Base-by-base conservation (phyloP, 139 green algal species). In the Chlorella sp. region DNA sequence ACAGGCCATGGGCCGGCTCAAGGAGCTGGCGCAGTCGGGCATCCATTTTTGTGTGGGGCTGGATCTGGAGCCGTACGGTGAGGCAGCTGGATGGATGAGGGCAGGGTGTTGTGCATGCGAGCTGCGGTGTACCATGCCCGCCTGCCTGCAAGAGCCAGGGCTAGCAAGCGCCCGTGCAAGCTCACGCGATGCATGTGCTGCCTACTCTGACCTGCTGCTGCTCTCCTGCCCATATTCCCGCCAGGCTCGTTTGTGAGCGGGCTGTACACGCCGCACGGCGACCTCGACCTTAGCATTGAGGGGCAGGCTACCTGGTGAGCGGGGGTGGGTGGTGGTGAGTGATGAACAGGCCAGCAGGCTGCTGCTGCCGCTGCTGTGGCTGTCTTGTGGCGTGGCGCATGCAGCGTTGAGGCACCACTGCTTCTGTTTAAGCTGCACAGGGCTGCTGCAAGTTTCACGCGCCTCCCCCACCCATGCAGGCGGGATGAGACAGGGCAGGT, bases 271-370 rank as follows among this genome's bases (percentile, higher is more conserved):
- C 84, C 82, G 2, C 51, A 25, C 18, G 90, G 90, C 6, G 90
- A 93, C 67, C 80, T 93, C 55, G 90, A 93, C 74, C 64, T 93
- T 1, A 80, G 82, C 28, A 88, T 93, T 12, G 88, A 93, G 63
- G 90, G 90, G 23, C 30, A 55, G 15, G 76, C 74, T 18, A 72
- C 47, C 2, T 86, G 81, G 81, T 86, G 56, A 32, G 81, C 17
- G 1, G 57, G 34, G 7, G 9, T n/a, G 32, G 74, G 30, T 67
- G 28, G 74, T 11, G 4, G 41, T 30, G 30, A 17, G 6, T 20
- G 1, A 81, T n/a, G n/a, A n/a, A n/a, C n/a, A n/a, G n/a, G n/a
- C n/a, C n/a, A n/a, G 17, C 69, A n/a, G 57, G 20, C 57, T 64
- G 20, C 57, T 64, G 7, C 9, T 64, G 26, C 3, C 57, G n/a